phyloP scores from a whole-genome alignment of 2,329 filamentous ascomycete genomes.

The Pseudocercospora vitis region DNA sequence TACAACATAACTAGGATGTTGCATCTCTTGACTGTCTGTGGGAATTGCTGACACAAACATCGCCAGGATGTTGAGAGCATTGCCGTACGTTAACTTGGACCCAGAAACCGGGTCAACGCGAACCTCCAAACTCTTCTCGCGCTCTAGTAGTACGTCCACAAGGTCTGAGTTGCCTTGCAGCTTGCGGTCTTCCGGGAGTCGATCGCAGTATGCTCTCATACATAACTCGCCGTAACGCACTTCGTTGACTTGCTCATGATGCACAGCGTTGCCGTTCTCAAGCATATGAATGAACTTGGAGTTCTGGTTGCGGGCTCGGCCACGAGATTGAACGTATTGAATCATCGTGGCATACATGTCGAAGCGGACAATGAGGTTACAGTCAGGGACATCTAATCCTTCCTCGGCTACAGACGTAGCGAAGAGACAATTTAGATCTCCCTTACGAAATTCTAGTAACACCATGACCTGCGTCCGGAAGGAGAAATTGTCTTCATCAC shows the following conservation, averaged over 20 bases:
- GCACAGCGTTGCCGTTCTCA: conserved; percentile 66
- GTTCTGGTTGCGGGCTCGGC: conserved; percentile 73
- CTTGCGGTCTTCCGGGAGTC: conserved; percentile 71
- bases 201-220: conserved; percentile 74
- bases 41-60: conserved; percentile 72
- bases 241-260: conserved; percentile 59
- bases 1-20: conserved; percentile 62
- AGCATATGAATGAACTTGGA: conserved; percentile 86
- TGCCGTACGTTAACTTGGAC: conserved; percentile 75
- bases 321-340: conserved; percentile 90
- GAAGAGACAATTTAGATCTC: conserved; percentile 61
- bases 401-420: conserved; percentile 66
- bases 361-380: conserved; percentile 71
- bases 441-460: conserved; percentile 63
- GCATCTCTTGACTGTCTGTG: conserved; percentile 49
- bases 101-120: conserved; percentile 67
- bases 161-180: conserved; percentile 59
- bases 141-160: conserved; percentile 56
- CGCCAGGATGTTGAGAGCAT: conserved; percentile 69
- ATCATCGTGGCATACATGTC: conserved; percentile 89
- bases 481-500: conserved; percentile 60
- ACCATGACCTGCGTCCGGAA: conserved; percentile 72
- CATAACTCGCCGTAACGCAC: conserved; percentile 58
- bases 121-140: conserved; percentile 49
- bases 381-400: conserved; percentile 65